Evolutionary conservation across 441 rosid species (phyloP).

Genomic region (Erodium trifolium): DNA sequence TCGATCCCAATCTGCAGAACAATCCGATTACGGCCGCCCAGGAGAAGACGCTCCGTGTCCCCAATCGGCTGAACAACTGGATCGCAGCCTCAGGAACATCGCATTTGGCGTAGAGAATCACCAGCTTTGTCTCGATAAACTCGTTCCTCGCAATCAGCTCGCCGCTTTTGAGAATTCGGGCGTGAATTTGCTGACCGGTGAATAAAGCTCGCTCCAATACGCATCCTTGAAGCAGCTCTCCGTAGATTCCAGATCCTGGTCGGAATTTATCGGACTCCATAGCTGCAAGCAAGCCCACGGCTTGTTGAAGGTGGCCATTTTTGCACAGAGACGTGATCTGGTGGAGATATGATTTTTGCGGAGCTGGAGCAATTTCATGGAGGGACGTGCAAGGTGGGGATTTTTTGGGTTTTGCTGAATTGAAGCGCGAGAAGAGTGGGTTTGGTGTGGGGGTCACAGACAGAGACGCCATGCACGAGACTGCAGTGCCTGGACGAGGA

Average conservation of each 20-base stretch:
- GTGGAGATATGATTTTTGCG: slow-evolving; percentile 35
- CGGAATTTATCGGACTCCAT: slow-evolving; percentile 36
- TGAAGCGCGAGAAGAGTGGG: slow-evolving; percentile 17
- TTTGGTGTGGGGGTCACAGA: slow-evolving; percentile 27
- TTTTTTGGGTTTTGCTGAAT: slow-evolving; percentile 11
- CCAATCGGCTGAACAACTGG: slow-evolving; percentile 34
- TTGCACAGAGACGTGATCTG: slow-evolving; percentile 44
- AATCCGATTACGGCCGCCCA: slow-evolving; percentile 87
- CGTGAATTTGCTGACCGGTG: slow-evolving; percentile 71
- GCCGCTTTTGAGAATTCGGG: slow-evolving; percentile 58
- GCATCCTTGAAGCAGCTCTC: slow-evolving; percentile 70
- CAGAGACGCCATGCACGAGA: slow-evolving; percentile 52
- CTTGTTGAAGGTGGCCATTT: slow-evolving; percentile 49
- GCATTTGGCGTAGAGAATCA: slow-evolving; percentile 62
- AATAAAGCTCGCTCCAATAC: slow-evolving; percentile 41
- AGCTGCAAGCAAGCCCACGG: slow-evolving; percentile 39
- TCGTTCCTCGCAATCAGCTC: slow-evolving; percentile 42
- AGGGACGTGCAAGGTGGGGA: not conserved
- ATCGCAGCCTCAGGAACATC: slow-evolving; percentile 39
- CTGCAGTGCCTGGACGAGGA: no score
- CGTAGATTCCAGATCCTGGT: slow-evolving; percentile 53
- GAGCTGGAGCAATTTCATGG: no score
- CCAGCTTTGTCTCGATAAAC: slow-evolving; percentile 57
- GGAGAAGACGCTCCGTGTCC: slow-evolving; percentile 52
- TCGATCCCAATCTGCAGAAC: slow-evolving; percentile 43